phyloP scores from a whole-genome alignment of 2,329 filamentous ascomycete genomes.

The Colletotrichum lindemuthianum region DNA sequence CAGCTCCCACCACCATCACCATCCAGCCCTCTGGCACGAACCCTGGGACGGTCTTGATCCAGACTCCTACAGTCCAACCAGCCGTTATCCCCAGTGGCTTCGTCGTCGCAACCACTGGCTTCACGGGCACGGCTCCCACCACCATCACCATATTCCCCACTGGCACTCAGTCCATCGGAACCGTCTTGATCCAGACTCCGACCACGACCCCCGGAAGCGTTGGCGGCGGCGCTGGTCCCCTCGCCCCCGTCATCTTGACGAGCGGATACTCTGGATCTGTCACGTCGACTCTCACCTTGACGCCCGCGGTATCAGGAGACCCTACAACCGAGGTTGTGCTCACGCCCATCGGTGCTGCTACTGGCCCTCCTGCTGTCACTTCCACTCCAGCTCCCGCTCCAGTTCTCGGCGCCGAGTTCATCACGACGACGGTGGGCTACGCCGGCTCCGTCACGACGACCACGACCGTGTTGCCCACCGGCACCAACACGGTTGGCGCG shows the following conservation, averaged over 20 bases:
- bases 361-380: not conserved
- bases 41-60: constrained; percentile 2
- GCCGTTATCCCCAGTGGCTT: constrained; percentile 6
- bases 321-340: constrained; percentile 28
- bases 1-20: constrained; percentile 4
- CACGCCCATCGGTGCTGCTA: constrained; percentile 6
- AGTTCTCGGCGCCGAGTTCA: not conserved
- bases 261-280: constrained; percentile 24
- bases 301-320: constrained; percentile 14
- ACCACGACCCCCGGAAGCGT: constrained; percentile 6
- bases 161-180: constrained; percentile 8
- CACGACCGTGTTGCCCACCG: constrained; percentile 21
- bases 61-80: constrained; percentile 6
- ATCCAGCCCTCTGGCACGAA: constrained; percentile 13
- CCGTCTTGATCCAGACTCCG: constrained; percentile 18
- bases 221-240: not conserved
- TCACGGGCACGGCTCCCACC: constrained; percentile 5
- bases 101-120: not conserved
- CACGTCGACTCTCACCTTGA: constrained; percentile 23
- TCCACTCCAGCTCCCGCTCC: not conserved
- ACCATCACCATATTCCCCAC: constrained; percentile 7
- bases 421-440: constrained; percentile 24
- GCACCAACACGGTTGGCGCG: constrained; percentile 17
- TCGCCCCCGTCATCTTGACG: constrained; percentile 7
- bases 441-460: constrained; percentile 8